Conservation (phyloP, 176 grass and related monocot genomes). For the Cocos nucifera region DNA sequence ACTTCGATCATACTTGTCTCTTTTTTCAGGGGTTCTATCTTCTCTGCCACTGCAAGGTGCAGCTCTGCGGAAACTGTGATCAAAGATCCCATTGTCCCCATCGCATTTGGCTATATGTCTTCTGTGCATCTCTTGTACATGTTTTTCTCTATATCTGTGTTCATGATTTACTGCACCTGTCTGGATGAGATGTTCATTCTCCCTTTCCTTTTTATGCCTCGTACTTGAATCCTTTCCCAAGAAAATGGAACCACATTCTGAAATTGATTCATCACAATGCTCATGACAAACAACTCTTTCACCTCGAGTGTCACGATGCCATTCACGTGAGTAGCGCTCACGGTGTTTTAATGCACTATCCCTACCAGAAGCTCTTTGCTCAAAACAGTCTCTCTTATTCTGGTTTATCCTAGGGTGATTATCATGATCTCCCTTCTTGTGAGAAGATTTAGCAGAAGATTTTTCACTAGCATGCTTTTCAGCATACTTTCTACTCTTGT, state of each 20-base stretch:
- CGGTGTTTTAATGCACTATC: background rate
- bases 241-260: slow-evolving; percentile 3
- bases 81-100: slow-evolving; percentile 20
- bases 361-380: slow-evolving; percentile 20
- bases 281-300: slow-evolving; percentile 14
- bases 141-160: slow-evolving; percentile 22
- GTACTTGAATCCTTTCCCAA: slow-evolving; percentile 17
- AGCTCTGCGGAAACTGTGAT: slow-evolving; percentile 16
- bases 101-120: slow-evolving; percentile 1
- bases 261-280: slow-evolving; percentile 25
- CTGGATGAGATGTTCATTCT: background rate
- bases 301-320: slow-evolving; percentile 5
- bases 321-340: slow-evolving; percentile 8
- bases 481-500: slow-evolving; percentile 16
- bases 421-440: slow-evolving; percentile 15
- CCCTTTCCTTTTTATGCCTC: background rate
- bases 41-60: slow-evolving; percentile 2
- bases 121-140: slow-evolving; percentile 26
- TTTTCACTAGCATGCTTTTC: slow-evolving; percentile 20
- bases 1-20: slow-evolving; percentile 10
- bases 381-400: slow-evolving; percentile 17
- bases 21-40: slow-evolving; percentile 21
- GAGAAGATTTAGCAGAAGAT: slow-evolving; percentile 26
- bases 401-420: slow-evolving; percentile 7
- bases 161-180: slow-evolving; percentile 23